Evolutionary conservation across 2,329 filamentous ascomycete species (phyloP), one percentile per base, ranked within the genome.

Genomic region (Alternaria arborescens): DNA sequence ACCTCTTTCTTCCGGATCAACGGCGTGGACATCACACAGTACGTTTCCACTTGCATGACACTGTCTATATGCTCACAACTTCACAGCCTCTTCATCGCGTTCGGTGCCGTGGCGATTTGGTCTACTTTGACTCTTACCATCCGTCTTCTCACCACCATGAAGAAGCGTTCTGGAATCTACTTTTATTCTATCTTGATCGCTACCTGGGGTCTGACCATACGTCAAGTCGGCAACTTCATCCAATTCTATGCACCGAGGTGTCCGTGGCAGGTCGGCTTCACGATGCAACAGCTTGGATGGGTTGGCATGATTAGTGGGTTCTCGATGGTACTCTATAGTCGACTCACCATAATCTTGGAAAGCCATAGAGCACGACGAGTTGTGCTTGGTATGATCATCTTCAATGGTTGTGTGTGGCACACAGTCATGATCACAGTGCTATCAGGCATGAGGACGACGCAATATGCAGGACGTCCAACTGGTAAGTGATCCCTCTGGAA

Each of bases 241-340:
- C 80, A 83, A 50, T 71, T 76, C 28, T 64, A 78, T 4, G 82
- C 80, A 5, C 55, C 40, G 6, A 30, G 22, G 11, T 58, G 54
- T 26, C 56, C 56, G 20, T 59, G 55, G 55, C 36, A 26, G 6
- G 14, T 62, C 32, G 40, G 30, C 2, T 47, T 34, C 7, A 40
- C 52, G 2, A 82, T 83, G 65, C 72, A 72, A 8, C 47, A 79
- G 14, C 59, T 87, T 58, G 86, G 84, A 11, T 84, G 86, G 83
- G 83, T 83, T 69, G 68, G 75, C 3, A 87, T 88, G 84, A 84
- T 88, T 0, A 86, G 85, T 0, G 87, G 86, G 0, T 85, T 87
- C 67, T 82, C 82, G 1, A 61, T 88, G 14, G 86, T 89, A 1
- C 76, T 89, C 1, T 89, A 86, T 74, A 88, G 85, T 2, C 80